A percentile compares a stretch with the other conserved stretches of the same genome.
phyloP scores from a whole-genome alignment of 768 basidiomycete species.

The Lyophyllum shimeji region DNA sequence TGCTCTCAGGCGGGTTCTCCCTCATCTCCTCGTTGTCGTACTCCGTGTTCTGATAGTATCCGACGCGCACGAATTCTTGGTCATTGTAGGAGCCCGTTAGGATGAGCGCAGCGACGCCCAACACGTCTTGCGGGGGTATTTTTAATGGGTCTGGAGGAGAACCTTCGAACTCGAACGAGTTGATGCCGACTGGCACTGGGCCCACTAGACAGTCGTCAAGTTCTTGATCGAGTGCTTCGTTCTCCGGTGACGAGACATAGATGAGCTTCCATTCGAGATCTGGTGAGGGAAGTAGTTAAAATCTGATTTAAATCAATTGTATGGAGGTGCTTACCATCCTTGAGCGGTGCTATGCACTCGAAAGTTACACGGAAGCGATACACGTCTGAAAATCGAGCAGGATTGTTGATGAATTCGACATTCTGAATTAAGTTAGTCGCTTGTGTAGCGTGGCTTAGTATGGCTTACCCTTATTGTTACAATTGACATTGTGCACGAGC shows the following conservation, averaged over 20 bases:
- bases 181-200: constrained; percentile 94
- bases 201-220: constrained; percentile 97
- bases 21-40: constrained; percentile 95
- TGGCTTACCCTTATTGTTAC: constrained; percentile 63
- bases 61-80: constrained; percentile 98
- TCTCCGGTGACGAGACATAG: constrained; percentile 92
- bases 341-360: constrained; percentile 89
- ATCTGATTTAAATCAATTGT: background rate
- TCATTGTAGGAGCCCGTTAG: constrained; percentile 95
- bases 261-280: constrained; percentile 99
- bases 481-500: constrained; percentile 50
- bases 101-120: constrained; percentile 96
- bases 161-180: constrained; percentile 96
- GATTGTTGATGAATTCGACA: constrained; percentile 91
- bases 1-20: constrained; percentile 62
- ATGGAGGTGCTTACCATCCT: constrained; percentile 62
- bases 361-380: constrained; percentile 96
- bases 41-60: constrained; percentile 99
- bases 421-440: constrained; percentile 42
- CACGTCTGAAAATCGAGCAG: constrained; percentile 85
- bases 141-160: constrained; percentile 78
- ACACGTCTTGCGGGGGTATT: constrained; percentile 86
- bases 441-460: background rate
- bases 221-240: constrained; percentile 93
- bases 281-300: constrained; percentile 25